phyloP scores from a whole-genome alignment of 2,329 filamentous ascomycete species.

The Botryotinia globosa region DNA sequence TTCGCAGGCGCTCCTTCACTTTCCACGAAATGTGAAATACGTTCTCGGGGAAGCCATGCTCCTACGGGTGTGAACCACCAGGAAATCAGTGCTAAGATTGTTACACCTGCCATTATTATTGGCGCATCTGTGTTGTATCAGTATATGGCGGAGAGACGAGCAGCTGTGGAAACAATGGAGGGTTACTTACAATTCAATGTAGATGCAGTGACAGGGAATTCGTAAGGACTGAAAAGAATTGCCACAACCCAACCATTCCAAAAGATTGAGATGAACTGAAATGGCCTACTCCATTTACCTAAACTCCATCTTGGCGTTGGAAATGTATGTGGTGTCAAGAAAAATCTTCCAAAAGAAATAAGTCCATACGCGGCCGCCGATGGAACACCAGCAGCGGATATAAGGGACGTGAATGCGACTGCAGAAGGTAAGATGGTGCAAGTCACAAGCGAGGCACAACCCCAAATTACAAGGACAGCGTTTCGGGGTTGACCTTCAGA shows the following conservation, averaged over 20 bases:
- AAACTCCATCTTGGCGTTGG: conserved; percentile 22
- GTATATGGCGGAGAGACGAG: not conserved
- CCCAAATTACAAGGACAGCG: conserved; percentile 22
- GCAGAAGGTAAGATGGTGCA: conserved; percentile 24
- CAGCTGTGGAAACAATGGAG: not conserved
- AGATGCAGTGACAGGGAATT: conserved; percentile 14
- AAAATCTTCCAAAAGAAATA: conserved; percentile 23
- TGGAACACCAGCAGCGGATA: conserved; percentile 22
- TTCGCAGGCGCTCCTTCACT: conserved; percentile 14
- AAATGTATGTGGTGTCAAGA: conserved; percentile 23
- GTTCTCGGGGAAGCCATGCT: conserved; percentile 18
- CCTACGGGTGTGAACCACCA: conserved; percentile 23
- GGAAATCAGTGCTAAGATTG: conserved; percentile 22
- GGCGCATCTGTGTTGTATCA: conserved; percentile 18
- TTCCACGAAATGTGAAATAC: conserved; percentile 21
- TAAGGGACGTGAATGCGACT: conserved; percentile 24
- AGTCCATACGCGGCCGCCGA: conserved; percentile 25
- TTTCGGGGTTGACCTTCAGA: conserved; percentile 23
- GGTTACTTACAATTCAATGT: conserved; percentile 16
- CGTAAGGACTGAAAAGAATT: conserved; percentile 22
- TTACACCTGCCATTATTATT: conserved; percentile 25
- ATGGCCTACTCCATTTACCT: conserved; percentile 20
- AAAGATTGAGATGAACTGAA: conserved; percentile 22
- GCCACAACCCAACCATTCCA: conserved; percentile 26
- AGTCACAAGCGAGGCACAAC: conserved; percentile 21